Base-by-base conservation (phyloP, 805 yeast species). In the Pachysolen tannophilus region DNA sequence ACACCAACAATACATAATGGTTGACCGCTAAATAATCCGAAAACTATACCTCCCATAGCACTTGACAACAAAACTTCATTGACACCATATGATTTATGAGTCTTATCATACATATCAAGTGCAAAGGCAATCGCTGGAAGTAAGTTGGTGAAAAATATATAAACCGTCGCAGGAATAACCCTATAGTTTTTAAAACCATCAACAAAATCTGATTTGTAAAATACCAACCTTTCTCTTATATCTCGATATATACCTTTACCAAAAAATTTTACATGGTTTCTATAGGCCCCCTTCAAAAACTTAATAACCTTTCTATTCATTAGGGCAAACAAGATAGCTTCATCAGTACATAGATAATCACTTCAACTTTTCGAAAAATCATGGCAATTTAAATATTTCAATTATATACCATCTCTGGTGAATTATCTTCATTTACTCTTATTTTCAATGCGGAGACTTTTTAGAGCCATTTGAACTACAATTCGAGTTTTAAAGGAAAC, bases 1-100 rank as follows among this genome's bases (percentile, higher is more conserved):
- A 90, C 97, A 3, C 98, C 98, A 7, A 92, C 97, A 18, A 90
- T 83, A 48, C 95, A 84, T 19, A 92, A 58, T 0, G 98, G 98
- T 47, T 88, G 95, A 0, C 97, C 97, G 0, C 82, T 68, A 38
- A 88, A 63, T 5, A 83, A 45, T 0, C 97, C 96, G 61, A 92
- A 90, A 2, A 84, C 77, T 5, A 88, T 69, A 0, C 97, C 97
- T 0, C 85, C 97, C 52, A 92, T 56, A 0, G 95, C 95, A 21
- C 88, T 76, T 6, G 92, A 68, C 51, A 92, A 50, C 17, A 90
- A 63, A 3, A 90, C 82, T 51, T 90, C 98, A 51, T 90, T 92
- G 4, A 92, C 82, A 3, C 98, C 98, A 49, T 86, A 90, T 9
- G 88, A 69, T 44, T 82, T 77, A 32, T 82, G 60, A 0, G 98